phyloP scores from a whole-genome alignment of 495 filamentous ascomycete genomes.

The Penicillium verhagenii region DNA sequence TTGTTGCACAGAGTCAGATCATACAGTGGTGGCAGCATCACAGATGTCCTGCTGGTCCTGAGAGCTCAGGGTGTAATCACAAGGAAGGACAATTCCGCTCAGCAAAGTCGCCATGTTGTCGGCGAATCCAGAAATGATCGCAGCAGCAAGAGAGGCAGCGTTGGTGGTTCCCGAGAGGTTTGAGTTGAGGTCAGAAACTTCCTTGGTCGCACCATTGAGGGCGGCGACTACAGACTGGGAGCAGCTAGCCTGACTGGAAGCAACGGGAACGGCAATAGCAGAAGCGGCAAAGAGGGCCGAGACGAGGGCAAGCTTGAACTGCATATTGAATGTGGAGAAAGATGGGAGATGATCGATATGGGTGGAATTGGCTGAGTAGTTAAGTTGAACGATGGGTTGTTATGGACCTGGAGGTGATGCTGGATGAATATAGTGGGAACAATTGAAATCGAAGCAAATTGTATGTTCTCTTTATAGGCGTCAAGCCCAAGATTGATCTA shows the following conservation, averaged over 20 bases:
- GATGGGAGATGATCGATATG: background rate
- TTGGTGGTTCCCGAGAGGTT: background rate
- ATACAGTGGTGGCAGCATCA: background rate
- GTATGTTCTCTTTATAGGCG: background rate
- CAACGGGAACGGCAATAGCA: slow-evolving; percentile 2
- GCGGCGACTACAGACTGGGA: background rate
- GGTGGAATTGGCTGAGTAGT: background rate
- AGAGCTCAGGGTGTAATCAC: background rate
- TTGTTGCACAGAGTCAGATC: background rate
- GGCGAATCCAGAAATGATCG: background rate
- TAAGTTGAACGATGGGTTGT: background rate
- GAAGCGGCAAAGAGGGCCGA: slow-evolving; percentile 4
- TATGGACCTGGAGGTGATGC: background rate
- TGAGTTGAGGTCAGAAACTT: background rate
- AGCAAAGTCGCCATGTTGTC: background rate
- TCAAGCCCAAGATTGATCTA: background rate
- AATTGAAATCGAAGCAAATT: background rate
- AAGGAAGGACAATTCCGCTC: background rate
- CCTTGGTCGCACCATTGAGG: background rate
- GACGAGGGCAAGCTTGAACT: slow-evolving; percentile 4
- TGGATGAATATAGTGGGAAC: background rate
- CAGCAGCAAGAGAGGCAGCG: background rate
- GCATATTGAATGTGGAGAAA: background rate
- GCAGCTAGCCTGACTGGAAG: background rate
- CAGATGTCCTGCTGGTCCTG: slow-evolving; percentile 5